phyloP scores from a whole-genome alignment of 805 yeast species.

The Nakazawaea populi region DNA sequence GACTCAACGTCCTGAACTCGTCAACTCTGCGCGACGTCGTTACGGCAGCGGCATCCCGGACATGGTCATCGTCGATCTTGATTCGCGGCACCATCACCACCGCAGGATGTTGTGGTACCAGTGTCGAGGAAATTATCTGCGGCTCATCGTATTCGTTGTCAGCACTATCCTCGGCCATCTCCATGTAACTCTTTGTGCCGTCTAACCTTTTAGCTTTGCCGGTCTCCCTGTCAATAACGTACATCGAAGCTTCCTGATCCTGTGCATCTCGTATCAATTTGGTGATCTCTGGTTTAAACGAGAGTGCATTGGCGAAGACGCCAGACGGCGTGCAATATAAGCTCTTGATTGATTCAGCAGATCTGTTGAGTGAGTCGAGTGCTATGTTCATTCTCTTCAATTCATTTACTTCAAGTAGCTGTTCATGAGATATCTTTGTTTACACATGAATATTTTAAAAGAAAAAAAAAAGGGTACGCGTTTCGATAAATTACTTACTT shows the following conservation, averaged over 20 bases:
- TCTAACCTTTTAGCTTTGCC: slow-evolving; percentile 43
- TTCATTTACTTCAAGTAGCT: neutral
- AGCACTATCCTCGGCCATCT: neutral
- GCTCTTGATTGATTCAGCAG: slow-evolving; percentile 33
- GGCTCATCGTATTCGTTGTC: neutral
- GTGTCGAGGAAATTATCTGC: neutral
- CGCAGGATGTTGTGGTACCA: neutral
- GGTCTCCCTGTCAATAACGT: slow-evolving; percentile 28
- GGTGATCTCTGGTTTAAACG: slow-evolving; percentile 46
- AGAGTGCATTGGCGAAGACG: slow-evolving; percentile 58
- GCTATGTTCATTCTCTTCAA: slow-evolving; percentile 16
- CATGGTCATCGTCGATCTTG: neutral
- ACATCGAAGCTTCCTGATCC: slow-evolving; percentile 43
- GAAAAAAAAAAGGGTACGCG: neutral
- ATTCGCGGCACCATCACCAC: slow-evolving; percentile 7
- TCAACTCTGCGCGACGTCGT: too few relatives aligned
- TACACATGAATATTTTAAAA: neutral
- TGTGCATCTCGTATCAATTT: slow-evolving; percentile 56
- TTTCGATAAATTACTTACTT: too few relatives aligned
- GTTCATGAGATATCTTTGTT: neutral
- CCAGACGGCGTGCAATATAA: slow-evolving; percentile 53
- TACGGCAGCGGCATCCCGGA: too few relatives aligned
- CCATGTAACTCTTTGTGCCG: slow-evolving; percentile 37
- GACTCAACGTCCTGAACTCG: slow-evolving; percentile 11
- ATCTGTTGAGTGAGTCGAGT: slow-evolving; percentile 28